Base-by-base conservation (phyloP, 352 stramenopile genomes). In the Phytophthora multivora region DNA sequence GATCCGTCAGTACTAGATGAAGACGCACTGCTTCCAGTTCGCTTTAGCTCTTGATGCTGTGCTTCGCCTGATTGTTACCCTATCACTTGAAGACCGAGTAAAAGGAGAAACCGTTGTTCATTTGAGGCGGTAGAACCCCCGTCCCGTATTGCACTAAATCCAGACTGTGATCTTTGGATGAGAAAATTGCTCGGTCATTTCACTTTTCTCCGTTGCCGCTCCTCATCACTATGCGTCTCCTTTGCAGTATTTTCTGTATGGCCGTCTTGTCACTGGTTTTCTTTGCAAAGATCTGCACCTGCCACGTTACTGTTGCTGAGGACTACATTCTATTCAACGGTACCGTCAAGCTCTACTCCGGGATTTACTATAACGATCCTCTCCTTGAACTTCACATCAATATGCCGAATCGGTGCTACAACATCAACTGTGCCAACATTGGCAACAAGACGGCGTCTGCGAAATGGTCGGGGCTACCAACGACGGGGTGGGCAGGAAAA, bases 361-460 rank as follows among this genome's bases (percentile, higher is more conserved):
- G 49, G 9, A 26, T 33, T 6, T 54, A 66, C 25, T 66, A 66
- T 33, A 10, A 50, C 15, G 15, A 53, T 4, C 31, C 21, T 3
- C 42, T 56, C 9, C 45, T 57, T 0, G 18, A 13, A 3, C 23
- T 64, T 8, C 38, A 64, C 11, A 47, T 64, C 30, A 46, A 30
- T 19, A 51, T 39, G 16, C 58, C 58, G 0, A 65, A 65, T 9
- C 38, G 40, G 7, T 73, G 64, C 59, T 73, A 66, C 52, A 69
- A 65, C 41, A 10, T 73, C 26, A 69, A 54, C 46, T 73, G 64
- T 35, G 36, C 26, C 9, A 31, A 48, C 5, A 53, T 73, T 59
- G 46, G 69, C 58, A 59, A 73, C 46, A 45, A 46, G 8, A 40
- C 46, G 0, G 13, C 40, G 11, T 73, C 64, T 5, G 50, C 63